Base-by-base conservation (phyloP, 2,329 filamentous ascomycete genomes). In the Phoma sp. region DNA sequence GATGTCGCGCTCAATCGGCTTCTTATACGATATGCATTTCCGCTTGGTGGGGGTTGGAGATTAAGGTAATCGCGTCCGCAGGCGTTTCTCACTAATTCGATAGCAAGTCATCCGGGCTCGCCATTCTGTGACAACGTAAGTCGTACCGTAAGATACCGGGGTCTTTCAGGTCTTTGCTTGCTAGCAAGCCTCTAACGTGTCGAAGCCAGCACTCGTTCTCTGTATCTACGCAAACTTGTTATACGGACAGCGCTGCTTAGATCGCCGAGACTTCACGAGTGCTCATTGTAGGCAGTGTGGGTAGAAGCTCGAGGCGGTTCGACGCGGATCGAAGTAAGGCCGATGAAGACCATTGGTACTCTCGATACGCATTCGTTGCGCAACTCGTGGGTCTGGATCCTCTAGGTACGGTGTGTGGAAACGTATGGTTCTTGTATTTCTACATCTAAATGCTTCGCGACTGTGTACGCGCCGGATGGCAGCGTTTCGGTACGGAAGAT, bases 351-450 rank as follows among this genome's bases (percentile, higher is more conserved):
- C 50, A 59, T 44, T 52, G 55, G 41, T 37, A 44, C 43, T 41
- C 41, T 56, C 36, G 57, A 57, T 47, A 47, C 55, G 59, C 52
- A 24, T 36, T 59, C 55, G 51, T 43, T 47, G 61, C 49, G 48
- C 57, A 50, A 56, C 51, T 65, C 58, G 56, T 33, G 22, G 41
- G 48, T 55, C 25, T 47, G 31, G 43, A 40, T 17, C 38, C 24
- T 29, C 44, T 31, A 41, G 45, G 24, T 22, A 24, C 31, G 35
- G n/a, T 37, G 36, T 50, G 43, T 19, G 39, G 37, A 37, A 60
- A 55, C 55, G 60, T 62, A 54, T 68, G 58, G 63, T 48, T 67
- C 64, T 66, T 69, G 62, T 58, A 63, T 68, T 69, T 63, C 63
- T 67, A 66, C 46, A 57, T 64, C 63, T 71, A 68, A 37, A 51